Evolutionary conservation across 495 filamentous ascomycete genomes (phyloP), one percentile per base, ranked within the genome.

Genomic region (Cairneyella variabilis): DNA sequence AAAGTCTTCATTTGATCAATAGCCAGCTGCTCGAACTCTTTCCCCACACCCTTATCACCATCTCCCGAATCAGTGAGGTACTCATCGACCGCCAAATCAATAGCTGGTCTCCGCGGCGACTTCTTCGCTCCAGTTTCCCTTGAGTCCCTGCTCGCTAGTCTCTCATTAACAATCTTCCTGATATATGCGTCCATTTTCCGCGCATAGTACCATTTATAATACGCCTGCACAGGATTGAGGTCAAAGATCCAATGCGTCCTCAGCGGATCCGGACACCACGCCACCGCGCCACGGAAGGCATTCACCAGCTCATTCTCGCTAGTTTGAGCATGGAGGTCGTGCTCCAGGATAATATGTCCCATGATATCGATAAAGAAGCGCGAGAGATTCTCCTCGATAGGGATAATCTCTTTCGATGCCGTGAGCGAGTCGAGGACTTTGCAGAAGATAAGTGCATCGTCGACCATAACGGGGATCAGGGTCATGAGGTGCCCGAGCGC

Each of bases 361-460:
- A 70, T 75, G 57, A 90, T 87, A 61, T 90, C 86, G 69, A 89
- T 74, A 60, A 85, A 71, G 64, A 90, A 71, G 56, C 83, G 79
- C 23, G 83, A 78, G 7, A 78, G 76, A 64, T 87, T 64, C 54
- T 83, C 84, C 66, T 88, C 86, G 39, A 90, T 65, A 66, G 85
- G 47, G 20, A 66, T 61, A 20, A 70, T 38, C 25, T 66, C 62
- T 3, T 60, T 61, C 0, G 32, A 46, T 7, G 32, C 20, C 20
- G 60, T 59, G 30, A 63, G 39, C 22, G 63, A 54, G 14, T 66
- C 66, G 0, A 75, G 59, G 30, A 58, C 59, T 11, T 56, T 41
- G 11, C 58, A 22, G 44, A 71, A 74, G 10, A 66, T 48, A n/a
- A 54, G 39, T 23, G 66, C 61, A 47, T 71, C 66, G 26, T 73